Percentiles rank a stretch among this genome's conserved stretches.
Conservation (phyloP, 768 basidiomycete genomes). For the Sistotremastrum suecicum region DNA sequence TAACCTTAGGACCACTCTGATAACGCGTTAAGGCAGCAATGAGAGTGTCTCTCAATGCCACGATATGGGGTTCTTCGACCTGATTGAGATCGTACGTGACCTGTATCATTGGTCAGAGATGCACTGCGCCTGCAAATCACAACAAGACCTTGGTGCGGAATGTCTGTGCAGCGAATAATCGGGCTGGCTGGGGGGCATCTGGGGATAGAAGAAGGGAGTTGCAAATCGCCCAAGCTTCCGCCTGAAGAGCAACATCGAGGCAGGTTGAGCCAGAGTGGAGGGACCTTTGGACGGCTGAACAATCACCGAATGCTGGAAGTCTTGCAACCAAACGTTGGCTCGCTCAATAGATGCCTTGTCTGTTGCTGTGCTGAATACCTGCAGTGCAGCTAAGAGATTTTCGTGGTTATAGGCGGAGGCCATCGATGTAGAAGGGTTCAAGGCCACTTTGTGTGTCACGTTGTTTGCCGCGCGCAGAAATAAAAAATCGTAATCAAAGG, state of each 20-base stretch:
- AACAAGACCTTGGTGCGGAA: slow-evolving; percentile 78
- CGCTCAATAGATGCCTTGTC: slow-evolving; percentile 71
- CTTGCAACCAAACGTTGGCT: slow-evolving; percentile 92
- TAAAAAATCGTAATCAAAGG: neutral
- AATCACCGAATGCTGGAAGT: slow-evolving; percentile 99
- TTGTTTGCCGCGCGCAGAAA: neutral
- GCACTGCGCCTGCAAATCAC: neutral
- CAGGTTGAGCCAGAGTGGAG: slow-evolving; percentile 39
- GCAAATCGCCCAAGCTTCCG: slow-evolving; percentile 93
- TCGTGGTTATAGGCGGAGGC: neutral
- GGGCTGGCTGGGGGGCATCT: slow-evolving; percentile 65
- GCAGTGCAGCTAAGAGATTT: slow-evolving; percentile 59
- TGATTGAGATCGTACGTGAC: slow-evolving; percentile 91
- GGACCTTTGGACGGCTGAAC: slow-evolving; percentile 54
- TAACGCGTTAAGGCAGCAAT: slow-evolving; percentile 61
- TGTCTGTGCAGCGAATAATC: slow-evolving; percentile 93
- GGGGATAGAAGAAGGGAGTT: slow-evolving; percentile 77
- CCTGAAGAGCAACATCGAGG: slow-evolving; percentile 56
- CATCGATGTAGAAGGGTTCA: neutral
- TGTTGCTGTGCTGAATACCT: slow-evolving; percentile 68
- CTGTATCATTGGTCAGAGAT: slow-evolving; percentile 27
- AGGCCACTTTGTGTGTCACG: neutral
- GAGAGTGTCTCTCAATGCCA: slow-evolving; percentile 79
- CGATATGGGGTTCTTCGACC: slow-evolving; percentile 57
- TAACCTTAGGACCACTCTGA: slow-evolving; percentile 62